Percentiles rank a stretch among this genome's conserved stretches.
These are phyloP conservation scores for Penicillium sp. DNA, from an alignment of 2,329 filamentous ascomycete genomes.

Conservation along the genomic window DNA sequence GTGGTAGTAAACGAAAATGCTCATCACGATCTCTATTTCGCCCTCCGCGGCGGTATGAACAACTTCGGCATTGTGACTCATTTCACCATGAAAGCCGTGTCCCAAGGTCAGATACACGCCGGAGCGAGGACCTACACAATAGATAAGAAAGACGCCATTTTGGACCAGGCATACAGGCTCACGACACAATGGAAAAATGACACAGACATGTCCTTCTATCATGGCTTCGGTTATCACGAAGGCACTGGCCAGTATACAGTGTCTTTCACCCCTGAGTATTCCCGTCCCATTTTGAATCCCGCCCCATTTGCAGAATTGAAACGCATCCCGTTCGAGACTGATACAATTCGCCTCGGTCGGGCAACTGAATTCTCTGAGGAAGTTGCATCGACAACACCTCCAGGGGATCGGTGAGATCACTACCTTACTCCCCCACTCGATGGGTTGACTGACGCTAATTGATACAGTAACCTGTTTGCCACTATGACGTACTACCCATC, in stretches of 20 bases:
- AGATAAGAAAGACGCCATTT: background rate
- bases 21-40: conserved; percentile 38
- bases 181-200: conserved; percentile 6
- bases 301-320: background rate
- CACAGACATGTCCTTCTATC: conserved; percentile 4
- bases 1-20: conserved; percentile 25
- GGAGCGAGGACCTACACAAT: conserved; percentile 23
- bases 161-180: conserved; percentile 1
- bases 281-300: background rate
- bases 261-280: too few species aligned
- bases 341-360: background rate
- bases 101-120: conserved; percentile 37
- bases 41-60: conserved; percentile 39
- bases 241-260: background rate
- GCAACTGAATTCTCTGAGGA: background rate
- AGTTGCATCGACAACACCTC: too few species aligned
- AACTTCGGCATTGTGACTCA: conserved; percentile 42
- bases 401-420: too few species aligned
- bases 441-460: background rate
- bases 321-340: background rate
- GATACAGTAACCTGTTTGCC: conserved; percentile 5
- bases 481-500: conserved; percentile 1
- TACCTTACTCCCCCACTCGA: too few species aligned
- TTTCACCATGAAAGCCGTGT: conserved; percentile 38
- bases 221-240: conserved; percentile 2